phyloP scores from a whole-genome alignment of 140 eudicot species.

The Anethum foeniculum region DNA sequence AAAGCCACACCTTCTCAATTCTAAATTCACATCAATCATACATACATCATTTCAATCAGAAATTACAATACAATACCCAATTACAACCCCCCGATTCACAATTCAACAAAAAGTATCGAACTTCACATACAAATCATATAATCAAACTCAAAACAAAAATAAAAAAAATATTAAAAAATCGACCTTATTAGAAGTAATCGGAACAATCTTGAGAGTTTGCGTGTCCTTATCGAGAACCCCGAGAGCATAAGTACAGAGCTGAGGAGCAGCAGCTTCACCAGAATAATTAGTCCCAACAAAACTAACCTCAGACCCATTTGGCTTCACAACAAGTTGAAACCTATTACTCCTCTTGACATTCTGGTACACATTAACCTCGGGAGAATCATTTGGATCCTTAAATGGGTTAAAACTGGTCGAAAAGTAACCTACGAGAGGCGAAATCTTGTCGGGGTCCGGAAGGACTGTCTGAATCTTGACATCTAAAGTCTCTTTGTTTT shows the following conservation, averaged over 20 bases:
- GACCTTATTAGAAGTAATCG: conserved; percentile 72
- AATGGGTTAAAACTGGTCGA: conserved; percentile 63
- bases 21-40: neutral
- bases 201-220: conserved; percentile 51
- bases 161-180: neutral
- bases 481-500: conserved; percentile 15
- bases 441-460: conserved; percentile 27
- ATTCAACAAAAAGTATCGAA: neutral
- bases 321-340: conserved; percentile 52
- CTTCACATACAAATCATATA: neutral
- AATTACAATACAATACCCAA: neutral
- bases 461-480: conserved; percentile 37
- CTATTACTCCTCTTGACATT: conserved; percentile 30
- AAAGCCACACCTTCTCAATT: neutral
- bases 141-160: neutral
- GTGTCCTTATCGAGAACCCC: conserved; percentile 65
- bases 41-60: neutral
- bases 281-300: conserved; percentile 66
- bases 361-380: conserved; percentile 39
- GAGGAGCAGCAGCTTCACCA: conserved; percentile 70
- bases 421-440: conserved; percentile 66
- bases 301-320: conserved; percentile 32
- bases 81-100: neutral
- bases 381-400: neutral
- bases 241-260: conserved; percentile 57